Evolutionary conservation across 208 protist species (phyloP), one percentile per base, ranked within the genome.

Genomic region (Leishmania arabica): DNA sequence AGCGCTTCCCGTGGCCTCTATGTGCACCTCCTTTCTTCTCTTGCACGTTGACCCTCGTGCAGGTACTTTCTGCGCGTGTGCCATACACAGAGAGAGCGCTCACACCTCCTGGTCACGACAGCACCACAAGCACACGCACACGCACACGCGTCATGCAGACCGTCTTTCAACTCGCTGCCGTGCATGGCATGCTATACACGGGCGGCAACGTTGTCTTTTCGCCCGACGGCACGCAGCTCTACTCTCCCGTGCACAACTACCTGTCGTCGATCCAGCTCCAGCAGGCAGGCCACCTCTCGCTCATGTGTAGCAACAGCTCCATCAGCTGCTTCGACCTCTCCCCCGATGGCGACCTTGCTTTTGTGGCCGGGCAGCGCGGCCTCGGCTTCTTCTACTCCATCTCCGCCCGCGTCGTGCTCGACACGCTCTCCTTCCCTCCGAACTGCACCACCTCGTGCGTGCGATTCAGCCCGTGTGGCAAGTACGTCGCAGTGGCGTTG

Each of bases 171-270:
- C 86, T 98, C 27, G 95, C 93, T 4, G 90, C 95, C 49, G 95
- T 98, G 82, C 95, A 97, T 85, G 95, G 95, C 84, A 98, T 96
- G 95, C 89, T 98, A 37, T 98, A 98, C 89, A 98, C 95, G 47
- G 95, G 95, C 58, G 95, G 95, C 79, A 98, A 98, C 86, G 89
- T 98, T 56, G 80, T 73, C 78, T 98, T 98, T 84, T 89, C 90
- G 21, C 93, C 92, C 5, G 95, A 97, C 66, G 95, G 92, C 62
- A 80, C 87, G 34, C 88, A 91, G 78, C 89, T 98, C 54, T 96
- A 95, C 87, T 96, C 93, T 13, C 95, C 95, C 8, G 95, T 98
- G 0, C 91, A 96, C 85, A 98, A 97, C 84, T 95, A 97, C 81
- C 83, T 98, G 68, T 95, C 92, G 51, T 78, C 89, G 34, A 86